phyloP scores from a whole-genome alignment of 305 asterid species.

The Fraxinus platypoda region DNA sequence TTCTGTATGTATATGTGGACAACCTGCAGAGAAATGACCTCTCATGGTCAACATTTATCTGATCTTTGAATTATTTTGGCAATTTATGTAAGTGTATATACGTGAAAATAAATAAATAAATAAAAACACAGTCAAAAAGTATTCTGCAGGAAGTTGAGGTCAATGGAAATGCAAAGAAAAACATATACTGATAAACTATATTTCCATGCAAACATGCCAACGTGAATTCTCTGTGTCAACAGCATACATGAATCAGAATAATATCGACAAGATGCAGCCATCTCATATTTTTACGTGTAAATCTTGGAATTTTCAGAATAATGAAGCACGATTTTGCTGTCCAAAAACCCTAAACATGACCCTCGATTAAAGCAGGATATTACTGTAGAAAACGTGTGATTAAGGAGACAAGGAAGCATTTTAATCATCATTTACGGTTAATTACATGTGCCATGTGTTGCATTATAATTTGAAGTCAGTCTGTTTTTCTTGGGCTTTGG shows the following conservation, averaged over 20 bases:
- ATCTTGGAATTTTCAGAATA: neutral
- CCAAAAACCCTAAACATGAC: conserved; percentile 56
- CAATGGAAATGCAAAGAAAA: neutral
- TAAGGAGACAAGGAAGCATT: conserved; percentile 42
- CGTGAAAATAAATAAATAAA: neutral
- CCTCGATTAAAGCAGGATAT: conserved; percentile 31
- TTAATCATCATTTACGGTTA: conserved; percentile 28
- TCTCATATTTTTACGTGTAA: neutral
- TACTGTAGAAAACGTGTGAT: conserved; percentile 21
- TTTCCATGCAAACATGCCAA: conserved; percentile 19
- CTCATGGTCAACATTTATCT: conserved; percentile 20
- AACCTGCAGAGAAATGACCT: conserved; percentile 28
- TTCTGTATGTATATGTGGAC: neutral
- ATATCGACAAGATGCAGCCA: neutral
- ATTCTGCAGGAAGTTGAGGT: neutral
- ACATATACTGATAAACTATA: neutral
- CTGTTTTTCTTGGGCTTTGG: conserved; percentile 31
- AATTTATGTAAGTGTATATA: neutral
- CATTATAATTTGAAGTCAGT: neutral
- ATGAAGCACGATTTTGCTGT: conserved; percentile 24
- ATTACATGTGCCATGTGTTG: conserved; percentile 40
- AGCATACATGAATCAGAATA: too few relatives aligned
- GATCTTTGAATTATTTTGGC: conserved; percentile 15
- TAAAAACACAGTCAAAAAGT: neutral
- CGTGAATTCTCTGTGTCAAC: conserved; percentile 4